Evolutionary conservation across 1,284 basidiomycete genomes (phyloP), one percentile per base, ranked within the genome.

Genomic region (Ganoderma boninense): DNA sequence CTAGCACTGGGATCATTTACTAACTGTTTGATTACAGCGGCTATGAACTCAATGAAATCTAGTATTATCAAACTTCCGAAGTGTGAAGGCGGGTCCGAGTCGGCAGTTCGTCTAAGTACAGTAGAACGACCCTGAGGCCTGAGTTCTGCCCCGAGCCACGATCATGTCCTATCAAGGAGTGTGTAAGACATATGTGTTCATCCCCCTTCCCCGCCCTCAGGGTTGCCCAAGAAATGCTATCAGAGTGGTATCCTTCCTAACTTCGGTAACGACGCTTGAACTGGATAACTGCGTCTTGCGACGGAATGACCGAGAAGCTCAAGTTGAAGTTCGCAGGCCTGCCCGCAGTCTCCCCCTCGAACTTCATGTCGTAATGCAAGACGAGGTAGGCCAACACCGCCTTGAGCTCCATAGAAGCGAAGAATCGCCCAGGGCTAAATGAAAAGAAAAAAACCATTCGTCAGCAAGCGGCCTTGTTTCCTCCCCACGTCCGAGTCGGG

Each of bases 361-460:
- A 57, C 67, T 72, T 71, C 40, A 75, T 59, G 56, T 75, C 74
- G 60, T 76, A 76, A 18, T 61, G 70, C 46, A 74, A 35, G 10
- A 73, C 67, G 29, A 72, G 16, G 62, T 75, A 71, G 29, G 73
- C 74, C 20, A 74, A 60, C 66, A 75, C 72, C 8, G 67, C 66
- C 59, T 76, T 76, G 20, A 76, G 65, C 62, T 71, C 69, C 38
- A 59, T 74, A n/a, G 74, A 65, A 3, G 74, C 74, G 60, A 75
- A 75, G 69, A 75, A 75, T 13, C 75, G 62, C 8, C 75, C 75
- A 3, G 75, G 75, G 67, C 75, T 76, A 7, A 26, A 7, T 38
- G 20, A n/a, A n/a, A n/a, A n/a, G n/a, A n/a, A n/a, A n/a, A 23
- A 5, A 56, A 4, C 42, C 18, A 16, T 52, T 13, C 5, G 18